Conservation (phyloP, 225 moss, liverwort and hornwort species). For the Polytrichum commune region DNA sequence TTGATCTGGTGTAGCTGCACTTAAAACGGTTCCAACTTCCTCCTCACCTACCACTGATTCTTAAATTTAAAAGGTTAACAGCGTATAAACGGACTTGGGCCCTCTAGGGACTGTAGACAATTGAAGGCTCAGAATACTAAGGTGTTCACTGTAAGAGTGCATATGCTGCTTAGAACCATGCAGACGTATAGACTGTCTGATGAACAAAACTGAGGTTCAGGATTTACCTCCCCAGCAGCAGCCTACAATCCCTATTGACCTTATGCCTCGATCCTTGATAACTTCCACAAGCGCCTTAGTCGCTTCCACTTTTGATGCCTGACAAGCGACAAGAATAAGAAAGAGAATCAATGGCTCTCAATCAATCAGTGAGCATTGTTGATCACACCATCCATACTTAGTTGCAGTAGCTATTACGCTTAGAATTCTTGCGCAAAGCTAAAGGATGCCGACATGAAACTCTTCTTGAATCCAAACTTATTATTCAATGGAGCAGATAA, state of each 20-base stretch:
- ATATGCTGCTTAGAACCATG: too few relatives aligned
- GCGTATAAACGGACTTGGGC: too few relatives aligned
- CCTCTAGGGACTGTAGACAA: too few relatives aligned
- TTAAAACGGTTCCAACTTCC: too few relatives aligned
- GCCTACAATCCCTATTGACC: constrained; percentile 52
- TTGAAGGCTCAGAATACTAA: too few relatives aligned
- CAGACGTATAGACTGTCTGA: not conserved
- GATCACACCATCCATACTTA: not conserved
- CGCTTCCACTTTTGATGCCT: constrained; percentile 24
- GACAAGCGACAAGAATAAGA: not conserved
- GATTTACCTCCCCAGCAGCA: constrained; percentile 56
- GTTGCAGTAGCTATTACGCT: not conserved
- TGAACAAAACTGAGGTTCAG: not conserved
- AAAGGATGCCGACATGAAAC: not conserved
- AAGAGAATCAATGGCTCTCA: not conserved
- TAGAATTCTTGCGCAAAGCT: not conserved
- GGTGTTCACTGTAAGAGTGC: too few relatives aligned
- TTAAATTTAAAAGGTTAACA: too few relatives aligned
- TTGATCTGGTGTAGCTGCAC: too few relatives aligned
- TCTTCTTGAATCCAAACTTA: constrained; percentile 6
- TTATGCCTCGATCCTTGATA: constrained; percentile 54
- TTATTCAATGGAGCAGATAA: not conserved
- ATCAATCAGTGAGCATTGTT: not conserved
- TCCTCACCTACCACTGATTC: too few relatives aligned
- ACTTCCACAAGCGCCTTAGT: constrained; percentile 44